These are phyloP conservation scores for Saccharomycopsis sp. DNA, from an alignment of 805 yeast genomes.

Conservation along the genomic window DNA sequence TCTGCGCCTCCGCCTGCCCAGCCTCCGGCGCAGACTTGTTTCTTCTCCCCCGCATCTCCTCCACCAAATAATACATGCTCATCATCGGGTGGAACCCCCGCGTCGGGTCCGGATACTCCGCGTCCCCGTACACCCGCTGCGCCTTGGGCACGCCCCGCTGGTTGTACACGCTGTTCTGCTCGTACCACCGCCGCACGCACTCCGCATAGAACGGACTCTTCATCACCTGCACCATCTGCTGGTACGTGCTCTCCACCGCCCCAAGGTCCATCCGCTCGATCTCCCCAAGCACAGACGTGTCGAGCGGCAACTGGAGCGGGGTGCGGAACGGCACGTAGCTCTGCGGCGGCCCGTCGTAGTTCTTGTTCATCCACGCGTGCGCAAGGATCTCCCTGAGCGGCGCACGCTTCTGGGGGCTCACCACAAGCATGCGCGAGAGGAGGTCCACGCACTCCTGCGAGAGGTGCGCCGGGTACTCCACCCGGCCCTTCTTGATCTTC, in stretches of 20 bases:
- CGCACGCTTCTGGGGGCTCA: conserved; percentile 79
- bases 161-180: conserved; percentile 27
- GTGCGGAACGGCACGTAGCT: conserved; percentile 69
- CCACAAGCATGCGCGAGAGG: conserved; percentile 84
- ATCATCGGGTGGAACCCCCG: conserved; percentile 81
- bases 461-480: conserved; percentile 81
- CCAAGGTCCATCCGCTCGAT: conserved; percentile 80
- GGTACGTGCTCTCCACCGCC: conserved; percentile 46
- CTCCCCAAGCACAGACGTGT: conserved; percentile 58
- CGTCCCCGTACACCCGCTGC: conserved; percentile 18
- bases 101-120: conserved; percentile 62
- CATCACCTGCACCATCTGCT: conserved; percentile 51
- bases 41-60: conserved; percentile 78
- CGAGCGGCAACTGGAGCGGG: conserved; percentile 68
- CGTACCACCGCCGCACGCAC: conserved; percentile 59
- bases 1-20: no score
- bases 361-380: conserved; percentile 94
- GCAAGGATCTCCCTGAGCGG: conserved; percentile 66
- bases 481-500: conserved; percentile 85
- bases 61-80: conserved; percentile 79
- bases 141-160: conserved; percentile 7
- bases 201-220: conserved; percentile 58
- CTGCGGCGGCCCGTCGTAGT: conserved; percentile 67
- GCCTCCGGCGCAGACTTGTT: no score
- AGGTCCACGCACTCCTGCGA: conserved; percentile 76